A percentile compares a stretch with the other conserved stretches of the same genome.
Evolutionary conservation across 495 filamentous ascomycete genomes (phyloP).

Genomic region (Articulospora tetracladia): DNA sequence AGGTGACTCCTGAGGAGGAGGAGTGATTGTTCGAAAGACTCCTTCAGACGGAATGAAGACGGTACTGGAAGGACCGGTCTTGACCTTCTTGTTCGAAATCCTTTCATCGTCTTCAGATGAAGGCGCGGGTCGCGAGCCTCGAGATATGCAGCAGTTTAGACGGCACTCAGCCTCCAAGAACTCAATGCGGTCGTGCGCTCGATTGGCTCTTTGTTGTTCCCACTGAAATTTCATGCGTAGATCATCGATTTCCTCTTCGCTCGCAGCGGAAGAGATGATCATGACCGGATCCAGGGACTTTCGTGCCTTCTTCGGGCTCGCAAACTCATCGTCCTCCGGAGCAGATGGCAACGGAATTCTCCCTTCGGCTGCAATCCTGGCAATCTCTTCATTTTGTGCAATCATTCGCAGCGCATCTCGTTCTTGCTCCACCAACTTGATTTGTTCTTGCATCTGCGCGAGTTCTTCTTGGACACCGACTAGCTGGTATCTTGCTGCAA

Average conservation of each 20-base stretch:
- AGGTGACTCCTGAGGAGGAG: slow-evolving; percentile 17
- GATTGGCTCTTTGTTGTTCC: slow-evolving; percentile 61
- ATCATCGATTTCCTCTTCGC: slow-evolving; percentile 51
- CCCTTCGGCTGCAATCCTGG: slow-evolving; percentile 61
- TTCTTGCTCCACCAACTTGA: slow-evolving; percentile 66
- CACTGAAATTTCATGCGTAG: slow-evolving; percentile 57
- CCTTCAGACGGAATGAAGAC: slow-evolving; percentile 47
- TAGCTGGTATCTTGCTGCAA: slow-evolving; percentile 68
- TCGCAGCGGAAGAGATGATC: slow-evolving; percentile 37
- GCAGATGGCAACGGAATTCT: slow-evolving; percentile 51
- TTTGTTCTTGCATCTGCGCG: slow-evolving; percentile 55
- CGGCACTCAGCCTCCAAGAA: slow-evolving; percentile 81
- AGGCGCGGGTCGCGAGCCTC: neutral
- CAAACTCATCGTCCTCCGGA: slow-evolving; percentile 41
- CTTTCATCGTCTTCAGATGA: neutral
- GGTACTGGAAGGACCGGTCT: slow-evolving; percentile 1
- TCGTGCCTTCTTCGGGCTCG: slow-evolving; percentile 37
- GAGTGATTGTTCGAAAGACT: slow-evolving; percentile 43
- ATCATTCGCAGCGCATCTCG: slow-evolving; percentile 60
- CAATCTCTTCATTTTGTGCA: slow-evolving; percentile 55
- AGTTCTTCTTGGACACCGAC: slow-evolving; percentile 73
- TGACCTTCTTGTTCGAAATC: neutral
- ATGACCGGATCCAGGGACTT: slow-evolving; percentile 34
- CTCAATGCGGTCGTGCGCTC: slow-evolving; percentile 70
- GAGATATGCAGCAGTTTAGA: slow-evolving; percentile 65